Evolutionary conservation across 768 basidiomycete genomes (phyloP), one percentile per base, ranked within the genome.

Genomic region (Hortiboletus flavorubellus): DNA sequence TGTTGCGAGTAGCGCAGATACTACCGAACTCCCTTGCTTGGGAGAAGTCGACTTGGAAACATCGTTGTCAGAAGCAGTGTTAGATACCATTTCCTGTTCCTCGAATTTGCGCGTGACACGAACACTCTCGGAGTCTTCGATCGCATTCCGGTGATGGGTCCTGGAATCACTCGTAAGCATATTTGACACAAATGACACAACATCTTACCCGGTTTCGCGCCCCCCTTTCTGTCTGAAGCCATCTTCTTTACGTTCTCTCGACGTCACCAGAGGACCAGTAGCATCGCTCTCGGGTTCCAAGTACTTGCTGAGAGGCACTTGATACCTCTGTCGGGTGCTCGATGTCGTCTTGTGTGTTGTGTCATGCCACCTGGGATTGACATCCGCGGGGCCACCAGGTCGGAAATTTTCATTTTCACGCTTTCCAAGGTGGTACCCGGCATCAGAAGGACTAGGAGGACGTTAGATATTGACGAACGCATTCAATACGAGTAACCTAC

Each of bases 281-380:
- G 3, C n/a, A 8, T 52, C 31, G 12, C 11, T 23, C 8, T 49
- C 34, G 1, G 43, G n/a, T 29, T 31, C 30, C 46, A 67, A 29
- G 23, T 61, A 56, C 30, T 45, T 35, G 55, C 49, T 61, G 14
- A 59, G 49, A 54, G 66, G 66, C 0, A 66, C 66, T 40, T 51
- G 51, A 45, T 67, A 67, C 41, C 50, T 51, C 7, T 14, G 51
- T 16, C 18, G 33, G 4, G 41, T 2, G 12, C 16, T 43, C 29
- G 56, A 29, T 6, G 16, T 16, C 16, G 18, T 39, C 23, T 34
- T 29, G 18, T 42, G 53, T 8, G 23, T 30, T 26, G 26, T 37
- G 16, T 51, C 56, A 39, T 51, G 45, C 58, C 54, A 65, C 2
- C 44, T 5, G 21, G 42, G 14, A 23, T 38, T 33, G 33, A 35